Base-by-base conservation (phyloP, 2,329 filamentous ascomycete genomes). In the Emmonsia crescens region DNA sequence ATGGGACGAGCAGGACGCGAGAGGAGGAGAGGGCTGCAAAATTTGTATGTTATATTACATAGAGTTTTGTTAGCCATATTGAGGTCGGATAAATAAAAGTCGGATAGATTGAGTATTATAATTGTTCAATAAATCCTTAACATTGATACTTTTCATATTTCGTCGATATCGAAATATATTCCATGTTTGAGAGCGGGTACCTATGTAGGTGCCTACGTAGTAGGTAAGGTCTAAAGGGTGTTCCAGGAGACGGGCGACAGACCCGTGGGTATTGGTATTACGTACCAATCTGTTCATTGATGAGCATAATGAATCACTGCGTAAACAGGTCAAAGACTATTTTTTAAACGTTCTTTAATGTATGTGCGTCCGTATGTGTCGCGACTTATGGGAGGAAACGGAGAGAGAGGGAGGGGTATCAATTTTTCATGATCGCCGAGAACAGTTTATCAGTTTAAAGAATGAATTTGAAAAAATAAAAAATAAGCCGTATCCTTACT, bases 1-100 rank as follows among this genome's bases (percentile, higher is more conserved):
- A 96, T 0, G 92, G 92, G 10, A 96, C 91, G 10, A 97, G 82
- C 21, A 95, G 82, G 52, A 89, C 78, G 57, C 79, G 79, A 4
- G 82, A 75, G 1, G 88, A 88, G 2, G 83, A 80, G 38, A 95
- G 77, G 21, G 87, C 90, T 95, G 67, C 10, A n/a, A n/a, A 27
- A 19, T n/a, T n/a, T n/a, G 24, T 21, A 24, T 56, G 54, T 54
- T 54, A 33, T 10, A 19, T 60, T 48, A 27, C 21, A 58, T 40
- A 14, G 44, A 61, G n/a, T 42, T 19, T 49, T 14, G 24, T 14
- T 14, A 16, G 24, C 9, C 16, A 49, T 27, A 27, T 27, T 1
- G 21, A 27, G 21, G 44, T 14, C 10, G 10, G 24, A 27, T 49
- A 38, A 36, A 36, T 36, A 27, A 6, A 27, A 29, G 24, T 27